Evolutionary conservation across 1,284 basidiomycete species (phyloP).

Genomic region (Naganishia sp.): DNA sequence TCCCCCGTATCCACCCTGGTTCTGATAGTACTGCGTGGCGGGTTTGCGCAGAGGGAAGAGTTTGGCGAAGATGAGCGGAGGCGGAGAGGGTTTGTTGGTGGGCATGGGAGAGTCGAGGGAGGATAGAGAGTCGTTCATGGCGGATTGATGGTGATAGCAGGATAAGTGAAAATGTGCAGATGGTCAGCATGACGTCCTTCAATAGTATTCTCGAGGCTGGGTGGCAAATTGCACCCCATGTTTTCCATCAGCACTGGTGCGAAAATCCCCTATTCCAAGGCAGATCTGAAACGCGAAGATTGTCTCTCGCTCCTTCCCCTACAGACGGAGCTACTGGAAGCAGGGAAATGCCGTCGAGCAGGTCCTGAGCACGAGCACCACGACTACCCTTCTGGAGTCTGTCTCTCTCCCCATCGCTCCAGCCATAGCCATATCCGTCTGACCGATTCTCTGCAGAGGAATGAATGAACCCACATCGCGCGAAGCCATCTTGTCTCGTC

Average conservation of each 20-base stretch:
- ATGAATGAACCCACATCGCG: conserved; percentile 7
- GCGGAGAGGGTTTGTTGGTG: conserved; percentile 1
- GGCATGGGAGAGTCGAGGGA: conserved; percentile 5
- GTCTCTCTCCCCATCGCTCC: not conserved
- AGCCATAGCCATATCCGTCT: not conserved
- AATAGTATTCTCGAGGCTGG: not conserved
- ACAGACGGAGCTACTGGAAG: too few species aligned
- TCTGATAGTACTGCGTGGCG: conserved; percentile 22
- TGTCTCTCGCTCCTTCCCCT: not conserved
- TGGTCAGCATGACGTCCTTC: not conserved
- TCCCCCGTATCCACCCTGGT: conserved; percentile 8
- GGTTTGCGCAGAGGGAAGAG: not conserved
- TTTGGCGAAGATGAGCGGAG: not conserved
- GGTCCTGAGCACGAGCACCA: too few species aligned
- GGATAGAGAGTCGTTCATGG: conserved; percentile 17
- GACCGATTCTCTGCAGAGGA: not conserved
- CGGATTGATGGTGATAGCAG: not conserved
- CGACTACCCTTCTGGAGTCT: not conserved
- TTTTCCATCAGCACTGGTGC: not conserved
- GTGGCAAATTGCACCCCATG: not conserved
- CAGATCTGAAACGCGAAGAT: too few species aligned
- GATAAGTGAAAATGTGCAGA: not conserved
- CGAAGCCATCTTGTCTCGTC: conserved; percentile 12
- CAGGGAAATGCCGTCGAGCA: too few species aligned
- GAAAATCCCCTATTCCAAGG: too few species aligned